Evolutionary conservation across 768 basidiomycete species (phyloP).

Genomic region (Suillus placidus): DNA sequence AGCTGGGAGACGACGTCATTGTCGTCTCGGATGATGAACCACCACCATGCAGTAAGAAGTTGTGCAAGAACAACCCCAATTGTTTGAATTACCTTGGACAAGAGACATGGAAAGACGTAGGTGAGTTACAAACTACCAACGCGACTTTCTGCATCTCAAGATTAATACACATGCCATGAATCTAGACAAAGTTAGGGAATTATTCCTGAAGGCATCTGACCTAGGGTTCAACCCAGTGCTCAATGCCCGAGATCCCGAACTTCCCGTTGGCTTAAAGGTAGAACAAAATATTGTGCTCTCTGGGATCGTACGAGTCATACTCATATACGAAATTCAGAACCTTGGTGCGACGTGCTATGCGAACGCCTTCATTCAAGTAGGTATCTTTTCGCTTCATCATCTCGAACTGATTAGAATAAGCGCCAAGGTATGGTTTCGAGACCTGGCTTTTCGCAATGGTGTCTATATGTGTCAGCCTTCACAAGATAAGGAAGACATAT

Average conservation of each 20-base stretch:
- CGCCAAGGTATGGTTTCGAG: constrained; percentile 87
- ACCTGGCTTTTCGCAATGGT: constrained; percentile 76
- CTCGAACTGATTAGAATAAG: constrained; percentile 10
- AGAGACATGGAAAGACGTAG: constrained; percentile 76
- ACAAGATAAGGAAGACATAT: constrained; percentile 45
- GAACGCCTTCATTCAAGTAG: constrained; percentile 90
- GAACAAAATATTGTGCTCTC: neutral
- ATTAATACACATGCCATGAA: constrained; percentile 19
- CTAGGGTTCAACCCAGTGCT: constrained; percentile 59
- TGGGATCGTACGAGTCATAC: constrained; percentile 7
- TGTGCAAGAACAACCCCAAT: constrained; percentile 76
- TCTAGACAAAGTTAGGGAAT: constrained; percentile 51
- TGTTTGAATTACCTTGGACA: constrained; percentile 91
- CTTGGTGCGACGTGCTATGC: constrained; percentile 97
- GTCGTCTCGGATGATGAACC: constrained; percentile 71
- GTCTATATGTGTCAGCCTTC: constrained; percentile 78
- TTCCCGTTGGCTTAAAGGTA: constrained; percentile 82
- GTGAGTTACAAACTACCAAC: constrained; percentile 38
- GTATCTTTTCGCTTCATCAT: constrained; percentile 13
- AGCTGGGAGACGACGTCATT: constrained; percentile 64
- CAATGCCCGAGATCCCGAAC: constrained; percentile 49
- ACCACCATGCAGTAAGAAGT: constrained; percentile 56
- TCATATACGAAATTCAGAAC: constrained; percentile 55
- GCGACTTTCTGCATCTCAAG: constrained; percentile 12
- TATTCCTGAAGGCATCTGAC: constrained; percentile 54